Conservation (phyloP, 768 basidiomycete genomes). For the Termitomyces sp. region DNA sequence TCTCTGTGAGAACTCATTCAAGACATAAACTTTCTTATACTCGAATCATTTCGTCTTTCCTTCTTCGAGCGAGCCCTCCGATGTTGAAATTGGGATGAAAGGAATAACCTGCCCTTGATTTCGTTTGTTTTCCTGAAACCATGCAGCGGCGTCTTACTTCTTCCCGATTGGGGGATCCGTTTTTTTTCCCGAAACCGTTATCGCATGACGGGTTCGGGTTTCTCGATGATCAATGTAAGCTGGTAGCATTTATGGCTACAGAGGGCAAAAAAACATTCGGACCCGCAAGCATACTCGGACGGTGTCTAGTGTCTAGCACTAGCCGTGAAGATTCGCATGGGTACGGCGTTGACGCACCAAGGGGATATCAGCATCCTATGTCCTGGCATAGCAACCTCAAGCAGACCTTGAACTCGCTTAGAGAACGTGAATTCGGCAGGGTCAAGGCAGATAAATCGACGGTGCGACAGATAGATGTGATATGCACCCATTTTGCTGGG, state of each 20-base stretch:
- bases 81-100: too few relatives aligned
- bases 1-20: too few relatives aligned
- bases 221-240: not conserved
- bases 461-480: too few relatives aligned
- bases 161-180: too few relatives aligned
- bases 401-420: not conserved
- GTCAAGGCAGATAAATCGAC: not conserved
- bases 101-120: too few relatives aligned
- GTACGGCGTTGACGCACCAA: not conserved
- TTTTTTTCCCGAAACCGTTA: not conserved
- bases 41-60: too few relatives aligned
- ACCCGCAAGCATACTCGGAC: not conserved
- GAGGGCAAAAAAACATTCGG: too few relatives aligned
- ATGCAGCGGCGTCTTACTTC: too few relatives aligned
- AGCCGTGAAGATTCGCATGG: not conserved
- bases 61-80: too few relatives aligned
- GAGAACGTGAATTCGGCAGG: not conserved
- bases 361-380: not conserved
- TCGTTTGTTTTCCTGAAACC: too few relatives aligned
- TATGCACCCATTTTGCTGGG: not conserved
- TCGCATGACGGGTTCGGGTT: not conserved
- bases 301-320: not conserved
- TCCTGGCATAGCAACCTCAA: not conserved
- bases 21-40: too few relatives aligned
- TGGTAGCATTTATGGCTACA: not conserved